Conservation (phyloP, 139 green algal species). For the Spirogloea muscicola region DNA sequence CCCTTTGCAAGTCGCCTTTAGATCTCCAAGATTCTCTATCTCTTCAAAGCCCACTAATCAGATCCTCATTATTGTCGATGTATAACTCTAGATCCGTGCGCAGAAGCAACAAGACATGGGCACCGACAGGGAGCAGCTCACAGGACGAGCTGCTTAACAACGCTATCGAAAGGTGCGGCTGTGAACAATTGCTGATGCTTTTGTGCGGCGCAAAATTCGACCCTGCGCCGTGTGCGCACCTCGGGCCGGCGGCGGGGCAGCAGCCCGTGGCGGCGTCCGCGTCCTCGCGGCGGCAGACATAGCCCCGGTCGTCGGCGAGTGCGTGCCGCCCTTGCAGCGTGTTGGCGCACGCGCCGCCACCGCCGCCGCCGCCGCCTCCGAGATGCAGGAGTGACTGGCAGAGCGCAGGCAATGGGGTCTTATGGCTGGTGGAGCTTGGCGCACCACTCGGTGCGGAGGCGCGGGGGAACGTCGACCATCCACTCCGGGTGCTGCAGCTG, state of each 20-base stretch:
- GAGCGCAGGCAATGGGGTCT: not conserved
- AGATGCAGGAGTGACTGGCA: not conserved
- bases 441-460: constrained; percentile 50
- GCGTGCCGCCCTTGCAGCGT: constrained; percentile 12
- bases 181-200: no score
- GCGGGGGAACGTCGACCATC: constrained; percentile 76
- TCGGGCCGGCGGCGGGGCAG: not conserved
- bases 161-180: no score
- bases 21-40: no score
- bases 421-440: not conserved
- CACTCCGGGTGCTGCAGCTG: constrained; percentile 86
- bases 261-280: constrained; percentile 8
- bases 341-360: not conserved
- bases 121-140: no score
- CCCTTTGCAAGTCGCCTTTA: no score
- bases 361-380: not conserved
- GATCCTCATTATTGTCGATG: no score
- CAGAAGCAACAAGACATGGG: no score
- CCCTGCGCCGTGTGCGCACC: no score
- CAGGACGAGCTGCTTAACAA: no score
- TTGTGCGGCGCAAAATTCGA: no score
- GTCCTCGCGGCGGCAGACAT: constrained; percentile 18
- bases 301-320: constrained; percentile 31
- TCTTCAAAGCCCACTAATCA: no score
- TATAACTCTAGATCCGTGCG: no score